Percentiles rank a stretch among this genome's conserved stretches.
phyloP scores from a whole-genome alignment of 208 protist species.

The Crithidia bombi region DNA sequence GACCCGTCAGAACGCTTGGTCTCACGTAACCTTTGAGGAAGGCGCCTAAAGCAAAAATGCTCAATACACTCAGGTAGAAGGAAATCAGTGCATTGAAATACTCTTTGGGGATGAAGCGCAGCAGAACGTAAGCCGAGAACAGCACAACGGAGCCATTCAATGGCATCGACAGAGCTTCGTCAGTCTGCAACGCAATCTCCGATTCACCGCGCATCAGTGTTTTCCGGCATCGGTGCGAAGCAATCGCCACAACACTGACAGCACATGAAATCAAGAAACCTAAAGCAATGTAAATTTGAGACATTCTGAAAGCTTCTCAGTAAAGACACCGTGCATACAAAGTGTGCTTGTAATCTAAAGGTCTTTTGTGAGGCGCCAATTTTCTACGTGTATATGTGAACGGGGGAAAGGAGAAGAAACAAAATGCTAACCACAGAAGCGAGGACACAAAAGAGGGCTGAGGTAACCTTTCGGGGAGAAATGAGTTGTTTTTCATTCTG shows the following conservation, averaged over 20 bases:
- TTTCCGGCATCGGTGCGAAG: constrained; percentile 45
- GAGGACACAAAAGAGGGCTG: too few relatives aligned
- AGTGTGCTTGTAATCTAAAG: too few relatives aligned
- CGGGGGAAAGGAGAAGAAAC: too few relatives aligned
- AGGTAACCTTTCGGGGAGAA: too few relatives aligned
- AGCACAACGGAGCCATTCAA: constrained; percentile 82
- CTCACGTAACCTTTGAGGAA: constrained; percentile 64
- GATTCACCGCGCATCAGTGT: constrained; percentile 34
- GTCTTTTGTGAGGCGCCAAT: too few relatives aligned
- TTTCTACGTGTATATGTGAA: too few relatives aligned
- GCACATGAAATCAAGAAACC: constrained; percentile 50
- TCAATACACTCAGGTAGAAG: constrained; percentile 73
- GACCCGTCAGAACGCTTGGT: constrained; percentile 72
- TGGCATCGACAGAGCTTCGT: constrained; percentile 73
- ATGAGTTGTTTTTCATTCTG: too few relatives aligned
- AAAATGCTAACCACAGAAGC: too few relatives aligned
- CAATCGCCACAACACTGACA: constrained; percentile 54
- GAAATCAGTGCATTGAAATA: constrained; percentile 75
- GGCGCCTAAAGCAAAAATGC: constrained; percentile 63
- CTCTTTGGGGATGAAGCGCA: constrained; percentile 83
- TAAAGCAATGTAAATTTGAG: constrained; percentile 64
- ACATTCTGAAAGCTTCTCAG: constrained; percentile 13
- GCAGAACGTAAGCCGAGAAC: constrained; percentile 75
- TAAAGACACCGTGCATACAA: too few relatives aligned
- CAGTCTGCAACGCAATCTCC: constrained; percentile 44